These are phyloP conservation scores for Massarina eburnea DNA, from an alignment of 2,329 filamentous ascomycete species.

Conservation along the genomic window DNA sequence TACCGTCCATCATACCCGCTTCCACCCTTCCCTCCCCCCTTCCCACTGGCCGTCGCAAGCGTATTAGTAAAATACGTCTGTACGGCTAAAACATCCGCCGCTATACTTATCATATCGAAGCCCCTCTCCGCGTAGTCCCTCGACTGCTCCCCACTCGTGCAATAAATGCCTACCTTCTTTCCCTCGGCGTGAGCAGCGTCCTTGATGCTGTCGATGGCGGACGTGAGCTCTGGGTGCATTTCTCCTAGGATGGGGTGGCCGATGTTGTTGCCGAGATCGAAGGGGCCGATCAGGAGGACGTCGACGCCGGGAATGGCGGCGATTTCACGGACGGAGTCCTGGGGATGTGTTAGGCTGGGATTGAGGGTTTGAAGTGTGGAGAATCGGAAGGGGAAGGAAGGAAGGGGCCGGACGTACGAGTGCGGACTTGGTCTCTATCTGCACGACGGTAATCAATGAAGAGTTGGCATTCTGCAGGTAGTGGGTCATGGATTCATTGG, in stretches of 20 bases:
- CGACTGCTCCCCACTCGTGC: slow-evolving; percentile 54
- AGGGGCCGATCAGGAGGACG: slow-evolving; percentile 57
- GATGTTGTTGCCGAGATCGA: slow-evolving; percentile 61
- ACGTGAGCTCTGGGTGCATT: slow-evolving; percentile 54
- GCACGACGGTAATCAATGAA: slow-evolving; percentile 53
- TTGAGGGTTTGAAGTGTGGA: neutral
- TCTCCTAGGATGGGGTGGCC: slow-evolving; percentile 53
- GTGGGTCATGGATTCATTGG: slow-evolving; percentile 45
- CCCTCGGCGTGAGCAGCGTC: slow-evolving; percentile 54
- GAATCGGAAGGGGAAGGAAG: neutral
- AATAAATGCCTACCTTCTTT: slow-evolving; percentile 59
- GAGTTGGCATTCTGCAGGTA: slow-evolving; percentile 60
- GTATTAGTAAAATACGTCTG: slow-evolving; percentile 44
- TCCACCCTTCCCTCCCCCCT: slow-evolving; percentile 4
- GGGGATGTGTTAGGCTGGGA: too few species aligned
- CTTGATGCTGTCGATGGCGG: slow-evolving; percentile 55
- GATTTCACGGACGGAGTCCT: slow-evolving; percentile 47
- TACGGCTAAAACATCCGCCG: slow-evolving; percentile 50
- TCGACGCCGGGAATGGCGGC: slow-evolving; percentile 57
- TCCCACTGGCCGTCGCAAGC: slow-evolving; percentile 36
- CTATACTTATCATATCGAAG: slow-evolving; percentile 56
- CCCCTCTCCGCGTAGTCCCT: slow-evolving; percentile 55
- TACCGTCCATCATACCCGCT: slow-evolving; percentile 13
- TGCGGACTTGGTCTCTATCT: slow-evolving; percentile 50
- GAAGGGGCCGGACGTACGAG: slow-evolving; percentile 15